Evolutionary conservation across 441 rosid species (phyloP), one percentile per base, ranked within the genome.

Genomic region (Macaranga tanarius): DNA sequence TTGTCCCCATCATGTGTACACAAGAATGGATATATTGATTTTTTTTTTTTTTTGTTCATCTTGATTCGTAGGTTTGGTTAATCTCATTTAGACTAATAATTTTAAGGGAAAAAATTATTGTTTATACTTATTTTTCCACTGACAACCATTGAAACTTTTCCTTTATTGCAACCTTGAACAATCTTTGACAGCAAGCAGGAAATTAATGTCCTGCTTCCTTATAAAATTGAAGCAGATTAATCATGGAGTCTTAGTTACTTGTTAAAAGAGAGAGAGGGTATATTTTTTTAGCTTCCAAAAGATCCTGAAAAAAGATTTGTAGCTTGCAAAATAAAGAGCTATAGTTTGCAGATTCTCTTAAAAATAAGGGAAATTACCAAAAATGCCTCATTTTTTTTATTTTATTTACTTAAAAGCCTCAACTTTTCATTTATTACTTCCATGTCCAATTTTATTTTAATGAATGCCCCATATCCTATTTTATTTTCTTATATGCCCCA

Each of bases 161-260:
- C 5, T 26, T 45, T 40, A 11, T 10, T 56, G 25, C 56, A 59
- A 7, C 25, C 73, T n/a, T 19, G 26, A 42, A 58, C 26, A 45
- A 58, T 66, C 60, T 70, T 71, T 10, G n/a, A 70, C 31, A 54
- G 34, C 63, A 42, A n/a, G n/a, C 44, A 65, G 44, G 63, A 69
- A 68, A 31, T 31, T 31, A 5, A 59, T 12, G 26, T 63, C 20
- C 7, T 6, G 13, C 11, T 40, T 17, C 65, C 64, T 31, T 67
- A 28, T 38, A 23, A 31, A 54, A 56, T 26, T 40, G 15, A 19
- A 22, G 42, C 34, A 23, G 5, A 26, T 62, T 12, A 23, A 25
- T 20, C n/a, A n/a, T 1, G 38, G 38, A 31, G 38, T 31, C 38
- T 31, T 5, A 31, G 5, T 31, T 31, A 31, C 38, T 2, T 2